Evolutionary conservation across 805 yeast species (phyloP).

Genomic region (Tetrapisispora taiwanensis): DNA sequence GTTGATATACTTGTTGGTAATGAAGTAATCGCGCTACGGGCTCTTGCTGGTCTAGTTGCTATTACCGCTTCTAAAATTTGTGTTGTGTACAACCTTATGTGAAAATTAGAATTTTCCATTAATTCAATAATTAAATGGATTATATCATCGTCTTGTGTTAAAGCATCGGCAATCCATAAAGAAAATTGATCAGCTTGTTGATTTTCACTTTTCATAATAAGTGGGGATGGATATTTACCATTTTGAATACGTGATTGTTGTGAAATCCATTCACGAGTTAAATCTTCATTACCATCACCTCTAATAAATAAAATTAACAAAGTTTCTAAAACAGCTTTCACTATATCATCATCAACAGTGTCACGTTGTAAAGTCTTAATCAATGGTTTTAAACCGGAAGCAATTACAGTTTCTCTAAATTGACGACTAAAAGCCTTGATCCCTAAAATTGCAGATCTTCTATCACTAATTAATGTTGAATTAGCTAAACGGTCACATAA

Average conservation of each 20-base stretch:
- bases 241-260: constrained; percentile 63
- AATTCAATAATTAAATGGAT: constrained; percentile 38
- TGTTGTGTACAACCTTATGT: constrained; percentile 66
- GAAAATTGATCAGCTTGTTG: constrained; percentile 69
- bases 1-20: constrained; percentile 75
- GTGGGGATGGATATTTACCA: constrained; percentile 73
- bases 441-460: constrained; percentile 85
- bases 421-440: constrained; percentile 82
- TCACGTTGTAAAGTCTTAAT: constrained; percentile 58
- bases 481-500: constrained; percentile 80
- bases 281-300: constrained; percentile 50
- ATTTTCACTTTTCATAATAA: constrained; percentile 42
- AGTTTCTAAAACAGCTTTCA: constrained; percentile 78
- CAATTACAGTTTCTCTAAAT: constrained; percentile 82
- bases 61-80: constrained; percentile 79
- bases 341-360: constrained; percentile 55
- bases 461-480: constrained; percentile 70
- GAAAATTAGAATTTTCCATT: constrained; percentile 57
- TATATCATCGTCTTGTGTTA: constrained; percentile 47
- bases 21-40: constrained; percentile 62
- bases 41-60: constrained; percentile 59
- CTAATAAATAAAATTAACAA: constrained; percentile 70
- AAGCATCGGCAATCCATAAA: constrained; percentile 89
- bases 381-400: constrained; percentile 70
- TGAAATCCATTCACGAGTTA: constrained; percentile 61